Percentiles rank a stretch among this genome's conserved stretches.
phyloP scores from a whole-genome alignment of 805 yeast species.

The Jamesozyma piceae region DNA sequence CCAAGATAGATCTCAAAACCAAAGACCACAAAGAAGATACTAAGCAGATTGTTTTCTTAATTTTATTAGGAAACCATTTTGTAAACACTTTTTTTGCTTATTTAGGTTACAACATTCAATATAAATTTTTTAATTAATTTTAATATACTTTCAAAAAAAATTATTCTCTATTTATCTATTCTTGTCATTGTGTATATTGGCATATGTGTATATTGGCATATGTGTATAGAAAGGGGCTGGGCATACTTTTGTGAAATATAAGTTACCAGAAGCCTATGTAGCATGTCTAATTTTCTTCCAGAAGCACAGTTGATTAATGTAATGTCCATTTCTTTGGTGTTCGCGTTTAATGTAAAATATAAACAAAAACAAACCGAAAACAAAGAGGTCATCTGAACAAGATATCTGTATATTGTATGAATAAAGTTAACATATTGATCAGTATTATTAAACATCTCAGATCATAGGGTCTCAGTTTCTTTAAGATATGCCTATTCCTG shows the following conservation, averaged over 20 bases:
- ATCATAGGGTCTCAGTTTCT: background rate
- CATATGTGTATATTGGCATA: background rate
- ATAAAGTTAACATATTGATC: no score
- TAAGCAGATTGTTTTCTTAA: conserved; percentile 8
- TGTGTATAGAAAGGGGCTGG: no score
- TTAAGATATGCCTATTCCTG: background rate
- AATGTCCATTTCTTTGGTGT: background rate
- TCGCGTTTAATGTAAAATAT: background rate
- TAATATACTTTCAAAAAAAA: background rate
- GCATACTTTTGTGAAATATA: no score
- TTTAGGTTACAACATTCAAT: conserved; percentile 9
- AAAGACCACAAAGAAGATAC: conserved; percentile 50
- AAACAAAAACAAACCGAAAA: no score
- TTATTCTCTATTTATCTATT: background rate
- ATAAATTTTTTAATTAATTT: conserved; percentile 4
- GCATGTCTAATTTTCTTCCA: no score
- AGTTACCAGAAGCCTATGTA: no score
- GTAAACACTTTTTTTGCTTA: conserved; percentile 9
- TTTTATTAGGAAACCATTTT: conserved; percentile 6
- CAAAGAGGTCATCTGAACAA: no score
- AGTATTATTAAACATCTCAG: no score
- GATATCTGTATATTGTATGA: background rate
- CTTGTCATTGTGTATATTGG: background rate
- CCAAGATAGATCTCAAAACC: conserved; percentile 80
- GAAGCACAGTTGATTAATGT: background rate